Conservation (phyloP, 177 flowering plant species). For the Vitis hybrid region DNA sequence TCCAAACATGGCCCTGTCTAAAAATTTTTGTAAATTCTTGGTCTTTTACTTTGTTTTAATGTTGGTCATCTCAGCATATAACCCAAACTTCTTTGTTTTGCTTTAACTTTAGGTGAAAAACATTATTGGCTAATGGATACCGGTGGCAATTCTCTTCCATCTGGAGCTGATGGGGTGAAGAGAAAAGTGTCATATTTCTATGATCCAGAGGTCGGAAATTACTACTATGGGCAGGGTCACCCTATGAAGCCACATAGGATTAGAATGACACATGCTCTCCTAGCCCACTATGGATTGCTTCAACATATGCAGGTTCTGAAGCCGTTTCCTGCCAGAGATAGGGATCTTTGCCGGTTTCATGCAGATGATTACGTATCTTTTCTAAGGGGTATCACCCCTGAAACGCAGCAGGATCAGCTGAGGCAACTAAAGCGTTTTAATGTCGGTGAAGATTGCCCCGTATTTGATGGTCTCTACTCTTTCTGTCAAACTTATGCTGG, state of each 20-base stretch:
- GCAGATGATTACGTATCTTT: slow-evolving; percentile 45
- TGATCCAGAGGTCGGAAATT: slow-evolving; percentile 50
- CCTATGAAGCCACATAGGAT: slow-evolving; percentile 53
- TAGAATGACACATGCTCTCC: slow-evolving; percentile 50
- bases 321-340: slow-evolving; percentile 40
- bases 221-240: slow-evolving; percentile 50
- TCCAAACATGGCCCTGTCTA: too few relatives aligned
- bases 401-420: slow-evolving; percentile 45
- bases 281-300: slow-evolving; percentile 44
- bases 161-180: slow-evolving; percentile 44
- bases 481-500: slow-evolving; percentile 52
- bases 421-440: slow-evolving; percentile 46
- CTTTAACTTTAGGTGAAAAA: too few relatives aligned
- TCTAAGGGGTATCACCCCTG: slow-evolving; percentile 41
- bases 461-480: slow-evolving; percentile 50
- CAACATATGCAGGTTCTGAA: slow-evolving; percentile 45
- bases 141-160: slow-evolving; percentile 46
- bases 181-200: slow-evolving; percentile 44
- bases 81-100: too few relatives aligned
- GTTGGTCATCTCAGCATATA: too few relatives aligned
- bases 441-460: slow-evolving; percentile 54
- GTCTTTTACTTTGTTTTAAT: too few relatives aligned
- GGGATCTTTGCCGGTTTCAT: slow-evolving; percentile 48
- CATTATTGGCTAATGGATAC: slow-evolving; percentile 16
- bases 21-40: too few relatives aligned